Base-by-base conservation (phyloP, 176 grass and related monocot species). In the Triticum dicoccoides region DNA sequence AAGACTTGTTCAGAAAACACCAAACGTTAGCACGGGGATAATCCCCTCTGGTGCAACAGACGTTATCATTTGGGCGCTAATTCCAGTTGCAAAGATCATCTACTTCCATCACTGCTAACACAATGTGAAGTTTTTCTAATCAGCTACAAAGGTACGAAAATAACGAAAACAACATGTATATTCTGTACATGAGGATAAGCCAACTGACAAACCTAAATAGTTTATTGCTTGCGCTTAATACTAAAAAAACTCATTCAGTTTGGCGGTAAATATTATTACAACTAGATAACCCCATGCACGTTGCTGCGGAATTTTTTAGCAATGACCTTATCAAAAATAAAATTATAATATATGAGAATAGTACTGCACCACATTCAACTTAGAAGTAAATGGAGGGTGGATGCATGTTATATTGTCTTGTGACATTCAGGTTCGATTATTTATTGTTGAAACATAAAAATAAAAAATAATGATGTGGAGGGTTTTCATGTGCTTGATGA, bases 211-310 rank as follows among this genome's bases (percentile, higher is more conserved):
- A 32, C 39, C 69, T 23, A 72, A 37, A 79, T 34, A 44, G 67
- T 85, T 81, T 80, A n/a, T 41, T 61, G 78, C 67, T 69, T 76
- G 70, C 4, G 11, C 68, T 80, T 73, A 80, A 69, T 37, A 84
- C 47, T 17, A 10, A 59, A 80, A 79, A 25, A 5, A 11, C 5
- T 62, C 8, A 80, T 90, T 24, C 34, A 61, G 15, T 67, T 72
- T 73, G 44, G 29, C 5, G 29, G 29, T 17, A 33, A 9, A 30
- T 44, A 63, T 21, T 74, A 38, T 69, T 86, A 30, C 21, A 69
- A 86, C 52, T 56, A 56, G 52, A 56, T 56, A 18, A 56, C 17
- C 5, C 52, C 52, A 1, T 5, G 6, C 52, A 21, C 18, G 52
- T 58, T 20, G 52, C 6, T 58, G 52, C 5, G 5, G 52, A 56